These are phyloP conservation scores for Tuctoria greenei DNA, from an alignment of 176 grass and related monocot species.

Conservation along the genomic window DNA sequence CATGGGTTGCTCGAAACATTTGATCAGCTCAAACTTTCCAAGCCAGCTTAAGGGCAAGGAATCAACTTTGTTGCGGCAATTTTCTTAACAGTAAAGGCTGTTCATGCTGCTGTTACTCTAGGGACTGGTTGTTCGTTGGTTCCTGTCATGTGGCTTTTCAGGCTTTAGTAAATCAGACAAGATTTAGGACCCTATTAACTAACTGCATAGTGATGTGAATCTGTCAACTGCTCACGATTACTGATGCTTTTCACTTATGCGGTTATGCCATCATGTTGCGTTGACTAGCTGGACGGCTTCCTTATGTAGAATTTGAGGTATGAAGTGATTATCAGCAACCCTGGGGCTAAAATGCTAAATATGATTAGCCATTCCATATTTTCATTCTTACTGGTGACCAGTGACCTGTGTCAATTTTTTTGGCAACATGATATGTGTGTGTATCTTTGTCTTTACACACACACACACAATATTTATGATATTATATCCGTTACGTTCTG, in stretches of 20 bases:
- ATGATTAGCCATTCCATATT: not conserved
- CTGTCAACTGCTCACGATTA: too few species aligned
- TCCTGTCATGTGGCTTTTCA: conserved; percentile 47
- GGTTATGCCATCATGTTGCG: too few species aligned
- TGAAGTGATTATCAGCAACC: not conserved
- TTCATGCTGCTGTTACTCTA: conserved; percentile 84
- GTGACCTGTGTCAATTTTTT: not conserved
- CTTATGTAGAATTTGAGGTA: conserved; percentile 14
- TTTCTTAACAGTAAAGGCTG: conserved; percentile 73
- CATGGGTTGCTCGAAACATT: conserved; percentile 89
- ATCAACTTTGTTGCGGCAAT: conserved; percentile 71
- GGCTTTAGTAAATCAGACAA: too few species aligned
- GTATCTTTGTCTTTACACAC: not conserved
- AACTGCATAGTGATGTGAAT: too few species aligned
- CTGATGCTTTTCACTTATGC: too few species aligned
- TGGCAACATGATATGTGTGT: conserved; percentile 17
- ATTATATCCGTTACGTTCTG: conserved; percentile 30
- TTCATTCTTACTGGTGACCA: conserved; percentile 1
- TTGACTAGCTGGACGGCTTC: not conserved
- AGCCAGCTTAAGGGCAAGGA: conserved; percentile 51
- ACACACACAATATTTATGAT: conserved; percentile 20
- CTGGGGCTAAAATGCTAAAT: not conserved
- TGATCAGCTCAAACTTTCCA: conserved; percentile 71
- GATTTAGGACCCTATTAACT: too few species aligned
- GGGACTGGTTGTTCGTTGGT: conserved; percentile 83